Percentiles rank a stretch among this genome's conserved stretches.
phyloP scores from a whole-genome alignment of 768 basidiomycete genomes.

The Leccinum broughii region DNA sequence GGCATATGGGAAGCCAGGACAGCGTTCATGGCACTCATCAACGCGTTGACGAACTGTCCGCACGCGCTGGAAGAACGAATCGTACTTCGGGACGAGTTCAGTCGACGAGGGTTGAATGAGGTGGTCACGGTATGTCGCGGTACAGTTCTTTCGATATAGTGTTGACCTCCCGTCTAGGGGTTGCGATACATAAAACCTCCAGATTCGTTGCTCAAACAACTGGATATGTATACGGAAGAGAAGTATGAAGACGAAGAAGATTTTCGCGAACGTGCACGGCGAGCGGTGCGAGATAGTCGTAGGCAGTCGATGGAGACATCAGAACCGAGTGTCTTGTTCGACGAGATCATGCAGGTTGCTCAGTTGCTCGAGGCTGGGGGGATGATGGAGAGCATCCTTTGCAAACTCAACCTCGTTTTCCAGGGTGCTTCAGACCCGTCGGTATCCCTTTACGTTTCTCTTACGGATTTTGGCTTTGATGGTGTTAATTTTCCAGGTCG shows the following conservation, averaged over 20 bases:
- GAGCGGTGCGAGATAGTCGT: constrained; percentile 30
- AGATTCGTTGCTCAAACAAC: constrained; percentile 73
- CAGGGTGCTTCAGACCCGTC: constrained; percentile 63
- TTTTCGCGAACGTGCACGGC: constrained; percentile 63
- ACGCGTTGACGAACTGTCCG: constrained; percentile 75
- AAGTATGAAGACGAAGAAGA: constrained; percentile 90
- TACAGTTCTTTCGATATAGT: background rate
- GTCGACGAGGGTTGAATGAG: constrained; percentile 80
- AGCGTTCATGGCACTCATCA: constrained; percentile 75
- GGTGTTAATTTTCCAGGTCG: constrained; percentile 41
- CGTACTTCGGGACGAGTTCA: constrained; percentile 78
- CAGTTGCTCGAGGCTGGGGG: constrained; percentile 39
- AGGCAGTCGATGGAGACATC: constrained; percentile 32
- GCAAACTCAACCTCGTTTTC: constrained; percentile 54
- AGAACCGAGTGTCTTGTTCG: constrained; percentile 55
- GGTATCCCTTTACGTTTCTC: constrained; percentile 27
- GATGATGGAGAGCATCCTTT: constrained; percentile 57
- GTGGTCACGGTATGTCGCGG: constrained; percentile 67
- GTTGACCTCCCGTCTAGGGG: constrained; percentile 43
- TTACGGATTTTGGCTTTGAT: constrained; percentile 3
- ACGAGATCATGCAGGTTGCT: constrained; percentile 61
- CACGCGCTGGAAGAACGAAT: constrained; percentile 79
- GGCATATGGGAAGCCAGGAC: constrained; percentile 81
- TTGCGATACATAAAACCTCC: constrained; percentile 76
- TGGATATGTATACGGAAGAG: constrained; percentile 83